Evolutionary conservation across 352 stramenopile species (phyloP), one percentile per base, ranked within the genome.

Genomic region (Phytophthora pistaciae): DNA sequence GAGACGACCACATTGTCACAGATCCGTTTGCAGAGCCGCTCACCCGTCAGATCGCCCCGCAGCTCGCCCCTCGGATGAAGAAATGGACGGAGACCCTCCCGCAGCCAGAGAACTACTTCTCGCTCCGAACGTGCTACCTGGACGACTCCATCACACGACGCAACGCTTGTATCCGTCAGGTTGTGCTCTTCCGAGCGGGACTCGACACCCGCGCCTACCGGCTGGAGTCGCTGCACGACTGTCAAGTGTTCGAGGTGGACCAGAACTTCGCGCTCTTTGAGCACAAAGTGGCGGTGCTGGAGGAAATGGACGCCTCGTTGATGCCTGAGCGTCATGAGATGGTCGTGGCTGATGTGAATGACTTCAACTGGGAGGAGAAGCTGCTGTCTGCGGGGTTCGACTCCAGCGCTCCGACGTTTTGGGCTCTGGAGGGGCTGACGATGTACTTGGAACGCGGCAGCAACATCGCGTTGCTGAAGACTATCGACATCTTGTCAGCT

Each of bases 191-290:
- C 7, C 74, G 65, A 11, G 60, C 77, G 0, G 79, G 79, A 3
- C 62, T 87, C 2, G 79, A 83, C 48, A 78, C 68, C 16, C 65
- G 79, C 27, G 69, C 74, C 3, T 85, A 80, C 66, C 80, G 77
- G 10, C 55, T 89, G 56, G 50, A 79, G 16, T 40, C 74, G 0
- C 67, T 89, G 1, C 42, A 44, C 0, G 55, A 68, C 23, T 77
- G 75, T 29, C 57, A 65, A 16, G 81, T 89, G 13, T 66, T 87
- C 20, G 81, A 89, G 31, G 48, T 89, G 16, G 82, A 89, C 50
- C 53, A 71, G 14, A 83, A 69, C 7, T 57, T 74, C 27, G 70
- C 42, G 16, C 66, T 87, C 66, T 75, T 84, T 52, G 72, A 84
- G 11, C 74, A 79, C 66, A 89, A 87, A 70, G 59, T 71, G 14